phyloP scores from a whole-genome alignment of 345 rosid genomes.

The Erucastrum elatum region DNA sequence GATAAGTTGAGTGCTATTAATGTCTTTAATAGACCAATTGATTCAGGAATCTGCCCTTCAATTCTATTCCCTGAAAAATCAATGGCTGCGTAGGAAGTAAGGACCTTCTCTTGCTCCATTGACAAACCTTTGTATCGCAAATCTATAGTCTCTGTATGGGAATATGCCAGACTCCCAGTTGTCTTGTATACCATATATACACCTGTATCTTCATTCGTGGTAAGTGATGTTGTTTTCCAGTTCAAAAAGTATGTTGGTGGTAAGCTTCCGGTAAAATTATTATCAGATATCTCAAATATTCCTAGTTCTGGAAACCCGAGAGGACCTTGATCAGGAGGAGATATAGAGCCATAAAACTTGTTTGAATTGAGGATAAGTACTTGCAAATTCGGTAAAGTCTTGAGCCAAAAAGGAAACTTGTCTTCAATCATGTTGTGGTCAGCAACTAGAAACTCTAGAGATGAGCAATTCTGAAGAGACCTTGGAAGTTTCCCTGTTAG shows the following conservation, averaged over 20 bases:
- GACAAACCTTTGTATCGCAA: neutral
- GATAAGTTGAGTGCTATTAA: neutral
- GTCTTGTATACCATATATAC: neutral
- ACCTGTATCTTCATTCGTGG: neutral
- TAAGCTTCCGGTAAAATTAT: neutral
- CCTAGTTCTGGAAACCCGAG: neutral
- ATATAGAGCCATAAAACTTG: neutral
- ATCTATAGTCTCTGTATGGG: neutral
- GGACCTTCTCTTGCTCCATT: neutral
- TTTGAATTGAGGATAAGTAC: neutral
- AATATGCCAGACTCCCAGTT: no score
- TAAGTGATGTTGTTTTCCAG: neutral
- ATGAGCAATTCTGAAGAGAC: conserved; percentile 9
- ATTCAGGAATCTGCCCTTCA: neutral
- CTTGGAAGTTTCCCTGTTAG: conserved; percentile 15
- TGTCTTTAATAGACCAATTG: neutral
- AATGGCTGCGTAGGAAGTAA: neutral
- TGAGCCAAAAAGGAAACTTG: conserved; percentile 21
- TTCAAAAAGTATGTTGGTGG: neutral
- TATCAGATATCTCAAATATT: neutral
- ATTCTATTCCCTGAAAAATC: neutral
- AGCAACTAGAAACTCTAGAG: neutral
- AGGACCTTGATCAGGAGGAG: neutral
- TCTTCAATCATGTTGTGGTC: neutral
- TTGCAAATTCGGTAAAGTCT: neutral